phyloP scores from a whole-genome alignment of 2,329 filamentous ascomycete species.

The Alternaria sp. region DNA sequence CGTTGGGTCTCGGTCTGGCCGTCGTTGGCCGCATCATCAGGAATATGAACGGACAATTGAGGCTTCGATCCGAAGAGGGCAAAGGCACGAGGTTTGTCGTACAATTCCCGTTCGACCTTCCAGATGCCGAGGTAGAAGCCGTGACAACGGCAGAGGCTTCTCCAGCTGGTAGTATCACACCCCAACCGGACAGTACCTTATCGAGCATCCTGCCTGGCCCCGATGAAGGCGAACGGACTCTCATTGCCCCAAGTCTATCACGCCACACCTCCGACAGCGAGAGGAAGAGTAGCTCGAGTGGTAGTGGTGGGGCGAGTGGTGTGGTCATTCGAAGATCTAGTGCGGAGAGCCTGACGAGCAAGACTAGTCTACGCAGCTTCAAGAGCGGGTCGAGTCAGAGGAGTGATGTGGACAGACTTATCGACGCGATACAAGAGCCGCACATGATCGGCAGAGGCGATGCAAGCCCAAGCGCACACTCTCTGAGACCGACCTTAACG shows the following conservation, averaged over 20 bases:
- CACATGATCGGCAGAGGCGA: conserved; percentile 39
- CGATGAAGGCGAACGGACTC: conserved; percentile 62
- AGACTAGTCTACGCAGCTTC: conserved; percentile 55
- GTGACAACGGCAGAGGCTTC: conserved; percentile 1
- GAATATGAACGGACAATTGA: conserved; percentile 90
- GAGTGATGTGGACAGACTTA: conserved; percentile 73
- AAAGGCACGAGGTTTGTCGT: conserved; percentile 85
- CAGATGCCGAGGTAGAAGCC: conserved; percentile 44
- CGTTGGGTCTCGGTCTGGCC: conserved; percentile 82
- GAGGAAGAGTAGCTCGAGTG: neutral
- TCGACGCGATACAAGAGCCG: conserved; percentile 73
- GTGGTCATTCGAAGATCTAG: conserved; percentile 32
- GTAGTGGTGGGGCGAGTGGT: neutral
- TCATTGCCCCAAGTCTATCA: conserved; percentile 55
- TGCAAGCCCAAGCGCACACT: conserved; percentile 27
- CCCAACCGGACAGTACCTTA: conserved; percentile 16
- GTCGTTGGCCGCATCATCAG: conserved; percentile 83
- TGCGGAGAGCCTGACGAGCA: conserved; percentile 59
- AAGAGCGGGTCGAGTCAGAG: conserved; percentile 56
- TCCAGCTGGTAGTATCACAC: conserved; percentile 30
- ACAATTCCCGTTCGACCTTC: conserved; percentile 75
- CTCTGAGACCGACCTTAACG: conserved; percentile 29
- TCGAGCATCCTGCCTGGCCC: neutral
- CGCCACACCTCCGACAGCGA: conserved; percentile 27
- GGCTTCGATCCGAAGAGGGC: conserved; percentile 81